phyloP scores from a whole-genome alignment of 352 stramenopile genomes.

The Phytopythium ostracodes region DNA sequence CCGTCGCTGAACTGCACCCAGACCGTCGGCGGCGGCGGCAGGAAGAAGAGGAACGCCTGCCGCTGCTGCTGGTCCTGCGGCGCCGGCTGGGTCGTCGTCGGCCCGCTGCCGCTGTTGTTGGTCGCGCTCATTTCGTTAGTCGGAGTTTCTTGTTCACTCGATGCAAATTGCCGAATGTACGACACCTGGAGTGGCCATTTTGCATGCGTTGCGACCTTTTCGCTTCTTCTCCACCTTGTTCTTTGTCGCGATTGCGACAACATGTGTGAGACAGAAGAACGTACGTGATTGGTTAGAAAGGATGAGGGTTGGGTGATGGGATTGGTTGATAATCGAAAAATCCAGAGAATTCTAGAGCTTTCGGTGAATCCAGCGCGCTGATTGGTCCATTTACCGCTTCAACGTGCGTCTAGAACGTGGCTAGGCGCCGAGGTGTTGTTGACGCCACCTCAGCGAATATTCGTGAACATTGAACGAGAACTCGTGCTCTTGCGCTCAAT shows the following conservation, averaged over 20 bases:
- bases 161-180: slow-evolving; percentile 24
- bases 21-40: slow-evolving; percentile 56
- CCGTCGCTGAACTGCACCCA: slow-evolving; percentile 60
- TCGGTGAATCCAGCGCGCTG: slow-evolving; percentile 14
- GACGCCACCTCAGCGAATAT: slow-evolving; percentile 16
- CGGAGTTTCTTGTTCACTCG: slow-evolving; percentile 12
- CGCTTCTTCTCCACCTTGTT: slow-evolving; percentile 6
- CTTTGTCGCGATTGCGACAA: background rate
- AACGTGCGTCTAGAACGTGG: slow-evolving; percentile 1
- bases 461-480: slow-evolving; percentile 17
- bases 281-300: background rate
- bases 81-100: slow-evolving; percentile 15
- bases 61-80: slow-evolving; percentile 8
- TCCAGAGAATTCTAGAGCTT: slow-evolving; percentile 11
- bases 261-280: background rate
- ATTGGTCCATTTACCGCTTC: slow-evolving; percentile 17
- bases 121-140: slow-evolving; percentile 14
- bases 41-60: slow-evolving; percentile 40
- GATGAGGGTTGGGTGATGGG: background rate
- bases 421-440: background rate
- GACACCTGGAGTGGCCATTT: slow-evolving; percentile 6
- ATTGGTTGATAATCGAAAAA: slow-evolving; percentile 17
- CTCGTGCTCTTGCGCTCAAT: background rate
- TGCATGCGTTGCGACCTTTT: slow-evolving; percentile 6
- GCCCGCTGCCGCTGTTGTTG: slow-evolving; percentile 11